Conservation (phyloP, 176 grass and related monocot genomes). For the Lolium rigidum region DNA sequence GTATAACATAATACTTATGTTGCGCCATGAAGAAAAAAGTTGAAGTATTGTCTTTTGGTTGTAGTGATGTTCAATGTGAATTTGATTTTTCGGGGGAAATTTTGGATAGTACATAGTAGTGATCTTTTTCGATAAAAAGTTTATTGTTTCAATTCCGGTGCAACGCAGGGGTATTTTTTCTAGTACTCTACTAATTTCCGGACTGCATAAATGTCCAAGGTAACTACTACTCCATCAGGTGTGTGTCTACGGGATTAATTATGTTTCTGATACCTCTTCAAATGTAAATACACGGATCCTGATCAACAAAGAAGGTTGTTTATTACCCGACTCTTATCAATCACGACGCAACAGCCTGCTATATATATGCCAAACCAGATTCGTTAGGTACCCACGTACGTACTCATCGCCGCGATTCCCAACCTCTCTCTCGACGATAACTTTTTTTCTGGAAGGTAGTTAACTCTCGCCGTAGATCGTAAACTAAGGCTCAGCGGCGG, state of each 20-base stretch:
- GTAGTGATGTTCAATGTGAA: too few relatives aligned
- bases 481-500: not conserved
- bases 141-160: too few relatives aligned
- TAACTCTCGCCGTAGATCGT: not conserved
- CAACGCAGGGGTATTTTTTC: too few relatives aligned
- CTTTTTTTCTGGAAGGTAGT: not conserved
- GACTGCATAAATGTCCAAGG: not conserved
- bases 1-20: too few relatives aligned
- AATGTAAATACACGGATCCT: not conserved
- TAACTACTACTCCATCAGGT: not conserved
- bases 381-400: not conserved
- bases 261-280: not conserved
- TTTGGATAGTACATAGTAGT: too few relatives aligned
- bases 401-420: not conserved
- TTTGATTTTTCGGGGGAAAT: too few relatives aligned
- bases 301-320: not conserved
- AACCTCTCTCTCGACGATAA: not conserved
- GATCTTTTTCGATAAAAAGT: too few relatives aligned
- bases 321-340: not conserved
- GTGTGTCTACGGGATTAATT: not conserved
- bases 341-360: not conserved
- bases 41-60: too few relatives aligned
- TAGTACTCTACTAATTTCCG: too few relatives aligned
- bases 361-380: not conserved
- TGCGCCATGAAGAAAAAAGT: too few relatives aligned